phyloP scores from a whole-genome alignment of 306 rosid species.

The Lathyrus sativus region DNA sequence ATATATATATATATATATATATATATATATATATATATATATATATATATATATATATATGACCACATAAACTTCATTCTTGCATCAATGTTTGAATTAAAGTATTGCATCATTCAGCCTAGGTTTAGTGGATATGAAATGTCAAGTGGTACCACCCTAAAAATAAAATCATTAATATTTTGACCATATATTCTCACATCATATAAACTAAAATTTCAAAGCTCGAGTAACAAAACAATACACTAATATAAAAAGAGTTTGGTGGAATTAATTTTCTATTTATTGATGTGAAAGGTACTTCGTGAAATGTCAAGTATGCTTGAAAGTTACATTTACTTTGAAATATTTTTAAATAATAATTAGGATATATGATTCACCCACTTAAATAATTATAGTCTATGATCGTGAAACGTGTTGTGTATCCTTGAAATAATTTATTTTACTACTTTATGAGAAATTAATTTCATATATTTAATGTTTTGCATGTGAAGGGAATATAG shows the following conservation, averaged over 20 bases:
- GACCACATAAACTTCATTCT: slow-evolving; percentile 19
- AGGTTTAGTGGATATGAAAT: slow-evolving; percentile 32
- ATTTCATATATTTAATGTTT: not conserved
- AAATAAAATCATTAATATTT: slow-evolving; percentile 34
- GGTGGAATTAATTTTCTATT: slow-evolving; percentile 40
- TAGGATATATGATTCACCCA: slow-evolving; percentile 44
- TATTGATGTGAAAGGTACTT: slow-evolving; percentile 56
- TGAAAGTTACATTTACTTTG: slow-evolving; percentile 50
- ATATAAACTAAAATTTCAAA: slow-evolving; percentile 40
- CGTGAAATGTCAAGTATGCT: slow-evolving; percentile 43
- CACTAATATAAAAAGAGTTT: slow-evolving; percentile 28
- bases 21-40: no score
- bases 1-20: no score
- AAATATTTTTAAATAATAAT: slow-evolving; percentile 10
- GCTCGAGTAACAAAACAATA: slow-evolving; percentile 21
- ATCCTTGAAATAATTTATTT: slow-evolving; percentile 27
- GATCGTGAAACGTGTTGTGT: slow-evolving; percentile 39
- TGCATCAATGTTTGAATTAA: slow-evolving; percentile 18
- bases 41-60: no score
- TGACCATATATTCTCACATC: slow-evolving; percentile 36
- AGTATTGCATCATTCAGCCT: not conserved
- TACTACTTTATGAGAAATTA: not conserved
- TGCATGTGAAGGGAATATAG: slow-evolving; percentile 35
- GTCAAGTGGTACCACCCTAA: slow-evolving; percentile 41
- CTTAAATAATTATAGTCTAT: slow-evolving; percentile 34